Evolutionary conservation across 208 protist genomes (phyloP).

Genomic region (Wallacemonas rigidus): DNA sequence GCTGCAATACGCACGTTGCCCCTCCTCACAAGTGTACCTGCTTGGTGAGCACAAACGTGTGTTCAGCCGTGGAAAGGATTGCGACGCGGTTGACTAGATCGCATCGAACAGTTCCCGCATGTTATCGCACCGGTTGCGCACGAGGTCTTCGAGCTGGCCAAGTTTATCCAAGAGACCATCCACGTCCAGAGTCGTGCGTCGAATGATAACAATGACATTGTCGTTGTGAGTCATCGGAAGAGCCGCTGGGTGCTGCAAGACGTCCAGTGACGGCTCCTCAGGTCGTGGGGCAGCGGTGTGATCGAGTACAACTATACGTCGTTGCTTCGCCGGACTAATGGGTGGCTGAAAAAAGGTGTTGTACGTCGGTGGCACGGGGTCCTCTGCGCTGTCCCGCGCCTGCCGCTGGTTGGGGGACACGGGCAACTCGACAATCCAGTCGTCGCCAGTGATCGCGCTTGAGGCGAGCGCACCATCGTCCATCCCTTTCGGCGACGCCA

Average conservation of each 20-base stretch:
- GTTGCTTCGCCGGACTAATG: not conserved
- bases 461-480: not conserved
- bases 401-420: not conserved
- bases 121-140: conserved; percentile 5
- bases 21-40: too few relatives aligned
- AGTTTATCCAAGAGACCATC: conserved; percentile 14
- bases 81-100: not conserved
- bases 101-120: conserved; percentile 7
- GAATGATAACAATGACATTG: conserved; percentile 18
- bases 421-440: conserved; percentile 13
- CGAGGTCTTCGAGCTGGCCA: conserved; percentile 15
- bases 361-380: not conserved
- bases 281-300: not conserved
- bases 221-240: not conserved
- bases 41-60: too few relatives aligned
- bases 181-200: conserved; percentile 7
- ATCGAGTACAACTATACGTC: conserved; percentile 9
- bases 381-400: not conserved
- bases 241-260: not conserved
- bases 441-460: not conserved
- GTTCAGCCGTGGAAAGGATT: not conserved
- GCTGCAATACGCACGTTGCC: too few relatives aligned
- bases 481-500: not conserved
- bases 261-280: not conserved
- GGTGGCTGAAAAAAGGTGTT: conserved; percentile 11